Evolutionary conservation across 176 grass and related monocot genomes (phyloP).

Genomic region (Oryza glumipatula): DNA sequence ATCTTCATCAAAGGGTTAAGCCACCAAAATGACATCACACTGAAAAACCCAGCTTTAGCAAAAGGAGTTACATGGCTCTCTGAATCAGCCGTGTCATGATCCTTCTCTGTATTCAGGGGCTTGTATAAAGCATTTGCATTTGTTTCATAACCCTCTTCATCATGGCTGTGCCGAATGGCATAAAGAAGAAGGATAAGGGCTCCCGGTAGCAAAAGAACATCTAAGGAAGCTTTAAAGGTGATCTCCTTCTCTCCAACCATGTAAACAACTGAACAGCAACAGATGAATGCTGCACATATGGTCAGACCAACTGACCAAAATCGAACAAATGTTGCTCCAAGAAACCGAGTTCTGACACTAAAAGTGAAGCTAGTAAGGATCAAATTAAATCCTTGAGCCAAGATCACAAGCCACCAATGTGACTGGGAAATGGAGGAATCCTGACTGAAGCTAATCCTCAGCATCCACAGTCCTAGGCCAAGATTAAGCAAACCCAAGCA

Average conservation of each 20-base stretch:
- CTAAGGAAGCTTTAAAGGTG: conserved; percentile 50
- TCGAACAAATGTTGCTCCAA: conserved; percentile 34
- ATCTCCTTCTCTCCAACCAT: conserved; percentile 43
- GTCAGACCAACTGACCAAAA: conserved; percentile 41
- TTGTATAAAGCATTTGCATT: conserved; percentile 48
- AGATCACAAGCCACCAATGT: conserved; percentile 58
- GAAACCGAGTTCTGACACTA: conserved; percentile 36
- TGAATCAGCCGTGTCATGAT: conserved; percentile 37
- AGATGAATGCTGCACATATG: conserved; percentile 50
- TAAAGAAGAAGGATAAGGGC: conserved; percentile 54
- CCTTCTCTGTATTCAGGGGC: conserved; percentile 49
- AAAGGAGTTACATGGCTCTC: conserved; percentile 51
- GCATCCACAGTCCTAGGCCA: conserved; percentile 58
- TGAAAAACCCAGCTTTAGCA: conserved; percentile 67
- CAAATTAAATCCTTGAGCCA: conserved; percentile 56
- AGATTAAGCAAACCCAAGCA: conserved; percentile 68
- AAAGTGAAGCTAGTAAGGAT: conserved; percentile 44
- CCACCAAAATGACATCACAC: conserved; percentile 89
- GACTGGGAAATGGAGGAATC: conserved; percentile 19
- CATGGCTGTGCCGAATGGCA: conserved; percentile 22
- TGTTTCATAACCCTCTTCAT: conserved; percentile 37
- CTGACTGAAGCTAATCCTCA: conserved; percentile 42
- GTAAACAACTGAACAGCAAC: conserved; percentile 54
- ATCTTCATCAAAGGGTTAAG: conserved; percentile 82
- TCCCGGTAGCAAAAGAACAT: conserved; percentile 64